These are phyloP conservation scores for Fraxinus dipetala DNA, from an alignment of 305 asterid genomes.

Conservation along the genomic window DNA sequence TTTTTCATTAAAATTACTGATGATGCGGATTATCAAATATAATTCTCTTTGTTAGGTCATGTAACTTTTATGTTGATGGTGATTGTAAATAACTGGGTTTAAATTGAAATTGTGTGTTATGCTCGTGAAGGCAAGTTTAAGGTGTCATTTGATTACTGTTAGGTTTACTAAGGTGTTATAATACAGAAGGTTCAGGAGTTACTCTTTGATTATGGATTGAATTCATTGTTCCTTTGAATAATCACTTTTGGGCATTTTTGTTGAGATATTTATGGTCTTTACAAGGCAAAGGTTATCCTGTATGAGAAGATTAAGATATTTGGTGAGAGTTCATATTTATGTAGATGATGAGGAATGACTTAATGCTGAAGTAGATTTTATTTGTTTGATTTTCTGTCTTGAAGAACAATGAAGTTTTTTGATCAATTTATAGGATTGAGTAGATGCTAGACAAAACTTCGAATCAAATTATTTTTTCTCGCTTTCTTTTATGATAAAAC, in stretches of 20 bases:
- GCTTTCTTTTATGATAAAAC: neutral
- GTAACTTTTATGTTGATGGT: neutral
- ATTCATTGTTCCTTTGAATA: neutral
- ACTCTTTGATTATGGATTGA: neutral
- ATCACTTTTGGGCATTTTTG: neutral
- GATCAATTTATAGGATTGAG: neutral
- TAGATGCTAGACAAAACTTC: neutral
- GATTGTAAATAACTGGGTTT: neutral
- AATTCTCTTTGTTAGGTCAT: neutral
- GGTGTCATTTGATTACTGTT: neutral
- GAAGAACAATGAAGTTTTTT: neutral
- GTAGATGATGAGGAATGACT: neutral
- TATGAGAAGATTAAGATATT: neutral
- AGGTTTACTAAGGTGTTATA: neutral
- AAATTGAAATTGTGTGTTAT: neutral
- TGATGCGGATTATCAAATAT: neutral
- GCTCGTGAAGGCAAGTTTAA: neutral
- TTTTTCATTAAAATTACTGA: neutral
- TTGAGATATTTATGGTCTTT: neutral
- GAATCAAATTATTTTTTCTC: neutral
- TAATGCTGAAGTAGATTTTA: neutral
- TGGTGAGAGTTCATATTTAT: neutral
- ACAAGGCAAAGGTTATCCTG: neutral
- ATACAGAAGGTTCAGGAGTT: neutral
- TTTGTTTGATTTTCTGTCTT: neutral